Base-by-base conservation (phyloP, 2,329 filamentous ascomycete species). In the Xylaria sp. region DNA sequence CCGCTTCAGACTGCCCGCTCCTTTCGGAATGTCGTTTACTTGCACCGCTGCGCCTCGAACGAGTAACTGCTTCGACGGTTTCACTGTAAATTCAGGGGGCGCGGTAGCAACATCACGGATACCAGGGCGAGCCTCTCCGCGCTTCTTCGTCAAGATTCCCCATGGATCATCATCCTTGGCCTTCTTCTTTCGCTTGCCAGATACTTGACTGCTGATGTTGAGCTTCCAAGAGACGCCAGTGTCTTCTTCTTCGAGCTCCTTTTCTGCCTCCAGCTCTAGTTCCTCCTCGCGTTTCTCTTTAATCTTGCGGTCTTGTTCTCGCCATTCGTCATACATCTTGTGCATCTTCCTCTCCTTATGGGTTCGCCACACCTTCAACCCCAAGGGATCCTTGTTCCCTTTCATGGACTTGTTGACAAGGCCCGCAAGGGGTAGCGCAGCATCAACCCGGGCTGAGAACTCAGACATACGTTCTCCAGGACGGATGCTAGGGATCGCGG, bases 321-420 rank as follows among this genome's bases (percentile, higher is more conserved):
- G 83, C 86, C 92, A 94, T 72, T 95, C 92, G 50, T 91, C 90
- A 77, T 94, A 93, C 70, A 93, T 85, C 75, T 92, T 92, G 73
- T 90, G 89, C 83, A 97, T 90, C 71, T 91, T 90, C 77, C 89
- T 91, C 81, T 97, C 94, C 75, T 94, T 96, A 78, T 90, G 91
- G 5, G 94, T 97, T 58, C 88, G 85, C 69, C 87, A 86, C 20
- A 89, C 85, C 76, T 93, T 91, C 9, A 90, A 75, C 0, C 91
- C 88, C 38, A 87, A 79, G 6, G 89, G 85, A 66, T 90, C 89
- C 70, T 87, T 90, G 59, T 87, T 89, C 45, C 84, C 81, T 71
- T 85, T 88, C 9, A 84, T 79, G 0, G 84, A 86, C 74, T 90
- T 91, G 70, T 84, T 88, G 63, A 88, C 83, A 9, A 97, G 83